Evolutionary conservation across 768 basidiomycete genomes (phyloP).

Genomic region (Dioszegia hungarica): DNA sequence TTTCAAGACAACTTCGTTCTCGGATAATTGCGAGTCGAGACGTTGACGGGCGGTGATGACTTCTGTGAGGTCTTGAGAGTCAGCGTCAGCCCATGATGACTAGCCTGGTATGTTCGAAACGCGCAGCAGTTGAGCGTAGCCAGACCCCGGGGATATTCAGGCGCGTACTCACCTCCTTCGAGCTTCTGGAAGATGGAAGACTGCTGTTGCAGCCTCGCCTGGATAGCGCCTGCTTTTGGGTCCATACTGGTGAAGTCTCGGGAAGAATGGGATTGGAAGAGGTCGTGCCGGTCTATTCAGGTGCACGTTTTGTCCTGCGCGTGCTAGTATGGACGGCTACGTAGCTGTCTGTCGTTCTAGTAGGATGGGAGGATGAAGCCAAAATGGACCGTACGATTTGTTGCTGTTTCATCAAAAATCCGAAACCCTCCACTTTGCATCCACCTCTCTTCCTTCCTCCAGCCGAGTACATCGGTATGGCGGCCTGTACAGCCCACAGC

Average conservation of each 20-base stretch:
- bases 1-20: constrained; percentile 92
- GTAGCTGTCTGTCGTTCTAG: too few relatives aligned
- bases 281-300: background rate
- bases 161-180: constrained; percentile 53
- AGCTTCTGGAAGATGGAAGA: constrained; percentile 75
- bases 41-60: constrained; percentile 75
- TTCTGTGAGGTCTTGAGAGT: constrained; percentile 58
- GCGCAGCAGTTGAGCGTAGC: background rate
- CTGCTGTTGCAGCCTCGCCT: constrained; percentile 57
- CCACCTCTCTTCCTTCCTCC: background rate
- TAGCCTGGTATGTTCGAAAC: background rate
- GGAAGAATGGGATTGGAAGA: background rate
- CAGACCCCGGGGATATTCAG: too few relatives aligned
- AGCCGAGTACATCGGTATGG: too few relatives aligned
- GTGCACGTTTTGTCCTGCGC: too few relatives aligned
- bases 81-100: background rate
- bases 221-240: constrained; percentile 24
- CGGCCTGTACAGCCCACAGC: too few relatives aligned
- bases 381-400: too few relatives aligned
- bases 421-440: background rate
- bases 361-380: too few relatives aligned
- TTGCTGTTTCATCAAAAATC: too few relatives aligned
- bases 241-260: constrained; percentile 15
- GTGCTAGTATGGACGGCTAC: too few relatives aligned
- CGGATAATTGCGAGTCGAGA: constrained; percentile 82